Percentiles rank a stretch among this genome's conserved stretches.
phyloP scores from a whole-genome alignment of 768 basidiomycete genomes.

The Pleurotus cornucopiae region DNA sequence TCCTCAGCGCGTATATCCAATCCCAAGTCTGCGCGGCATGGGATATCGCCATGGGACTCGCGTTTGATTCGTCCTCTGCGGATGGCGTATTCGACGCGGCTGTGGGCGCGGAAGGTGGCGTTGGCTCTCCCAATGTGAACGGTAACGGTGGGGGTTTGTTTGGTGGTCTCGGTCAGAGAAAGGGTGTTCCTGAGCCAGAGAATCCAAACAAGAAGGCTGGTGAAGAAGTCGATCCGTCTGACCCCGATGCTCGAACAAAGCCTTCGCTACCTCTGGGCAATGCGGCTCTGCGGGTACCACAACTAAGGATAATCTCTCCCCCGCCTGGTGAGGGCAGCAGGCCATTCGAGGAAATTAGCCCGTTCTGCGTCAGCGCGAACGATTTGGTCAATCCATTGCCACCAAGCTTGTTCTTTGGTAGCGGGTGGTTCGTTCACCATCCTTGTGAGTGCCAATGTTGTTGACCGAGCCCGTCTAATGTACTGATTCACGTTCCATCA shows the following conservation, averaged over 20 bases:
- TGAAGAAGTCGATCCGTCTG: slow-evolving; percentile 22
- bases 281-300: slow-evolving; percentile 55
- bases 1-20: slow-evolving; percentile 89
- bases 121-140: slow-evolving; percentile 22
- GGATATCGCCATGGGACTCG: slow-evolving; percentile 64
- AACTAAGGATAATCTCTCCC: slow-evolving; percentile 64
- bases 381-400: slow-evolving; percentile 97
- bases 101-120: slow-evolving; percentile 11
- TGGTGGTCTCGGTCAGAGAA: slow-evolving; percentile 80
- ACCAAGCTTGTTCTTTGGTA: slow-evolving; percentile 88
- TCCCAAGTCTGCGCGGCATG: slow-evolving; percentile 85
- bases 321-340: slow-evolving; percentile 36
- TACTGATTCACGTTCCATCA: neutral
- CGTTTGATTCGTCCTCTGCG: slow-evolving; percentile 48
- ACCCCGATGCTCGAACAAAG: slow-evolving; percentile 10
- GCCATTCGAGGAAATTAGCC: slow-evolving; percentile 81
- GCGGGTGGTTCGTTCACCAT: slow-evolving; percentile 87
- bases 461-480: neutral
- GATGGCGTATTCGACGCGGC: slow-evolving; percentile 24
- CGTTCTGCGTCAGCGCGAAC: slow-evolving; percentile 94
- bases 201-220: slow-evolving; percentile 27
- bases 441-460: slow-evolving; percentile 18
- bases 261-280: slow-evolving; percentile 16
- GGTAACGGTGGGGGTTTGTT: slow-evolving; percentile 57
- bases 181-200: slow-evolving; percentile 58